A percentile compares a stretch with the other conserved stretches of the same genome.
These are phyloP conservation scores for Manihot esculenta DNA, from an alignment of 441 rosid species.

Conservation along the genomic window DNA sequence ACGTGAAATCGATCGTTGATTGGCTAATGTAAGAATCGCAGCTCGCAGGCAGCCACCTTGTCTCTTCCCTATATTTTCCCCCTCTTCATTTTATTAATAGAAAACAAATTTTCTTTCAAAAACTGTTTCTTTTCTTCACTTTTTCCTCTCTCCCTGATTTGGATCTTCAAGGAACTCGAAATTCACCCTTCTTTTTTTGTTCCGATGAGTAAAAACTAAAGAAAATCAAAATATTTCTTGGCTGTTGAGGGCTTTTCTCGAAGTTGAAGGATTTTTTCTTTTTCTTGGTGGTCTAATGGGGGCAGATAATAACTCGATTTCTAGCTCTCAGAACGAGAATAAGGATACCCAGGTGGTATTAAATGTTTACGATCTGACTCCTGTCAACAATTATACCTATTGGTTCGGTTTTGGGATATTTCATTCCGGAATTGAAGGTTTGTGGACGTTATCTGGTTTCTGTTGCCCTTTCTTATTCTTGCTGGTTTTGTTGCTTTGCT, in stretches of 20 bases:
- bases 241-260: conserved; percentile 15
- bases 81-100: not conserved
- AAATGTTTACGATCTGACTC: conserved; percentile 91
- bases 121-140: not conserved
- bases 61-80: not conserved
- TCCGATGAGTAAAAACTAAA: not conserved
- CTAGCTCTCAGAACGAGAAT: conserved; percentile 28
- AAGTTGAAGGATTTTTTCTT: not conserved
- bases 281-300: conserved; percentile 34
- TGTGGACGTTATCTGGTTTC: not conserved
- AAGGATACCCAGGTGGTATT: conserved; percentile 47
- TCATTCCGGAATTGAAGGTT: conserved; percentile 95
- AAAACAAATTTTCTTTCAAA: not conserved
- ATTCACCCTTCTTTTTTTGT: not conserved
- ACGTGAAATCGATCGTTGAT: too few relatives aligned
- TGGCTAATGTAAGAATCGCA: too few relatives aligned
- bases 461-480: not conserved
- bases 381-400: conserved; percentile 71
- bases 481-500: conserved; percentile 8
- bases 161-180: conserved; percentile 7
- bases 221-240: not conserved
- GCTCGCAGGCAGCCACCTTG: too few relatives aligned
- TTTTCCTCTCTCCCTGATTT: not conserved
- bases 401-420: conserved; percentile 95
- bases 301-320: conserved; percentile 27